Percentiles rank a stretch among this genome's conserved stretches.
phyloP scores from a whole-genome alignment of 2,329 filamentous ascomycete species.

The Davidsoniella virescens region DNA sequence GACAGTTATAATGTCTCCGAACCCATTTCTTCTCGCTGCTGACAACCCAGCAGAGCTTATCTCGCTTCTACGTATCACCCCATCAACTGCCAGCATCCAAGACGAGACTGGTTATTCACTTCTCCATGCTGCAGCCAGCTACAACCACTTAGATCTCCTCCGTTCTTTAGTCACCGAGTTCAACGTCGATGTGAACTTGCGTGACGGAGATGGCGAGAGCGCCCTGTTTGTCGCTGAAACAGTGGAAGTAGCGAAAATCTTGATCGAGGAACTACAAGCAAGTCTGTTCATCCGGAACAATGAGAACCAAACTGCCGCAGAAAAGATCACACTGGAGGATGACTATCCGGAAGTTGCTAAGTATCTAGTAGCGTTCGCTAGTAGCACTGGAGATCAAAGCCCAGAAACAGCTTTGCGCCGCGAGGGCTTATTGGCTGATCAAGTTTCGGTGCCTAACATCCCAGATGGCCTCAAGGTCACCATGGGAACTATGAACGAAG shows the following conservation, averaged over 20 bases:
- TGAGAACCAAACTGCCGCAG: slow-evolving; percentile 63
- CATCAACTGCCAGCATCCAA: slow-evolving; percentile 60
- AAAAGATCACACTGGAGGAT: slow-evolving; percentile 64
- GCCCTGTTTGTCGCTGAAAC: slow-evolving; percentile 88
- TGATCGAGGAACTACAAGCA: slow-evolving; percentile 70
- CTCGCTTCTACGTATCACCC: slow-evolving; percentile 55
- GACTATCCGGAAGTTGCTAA: slow-evolving; percentile 61
- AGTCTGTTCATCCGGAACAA: slow-evolving; percentile 49
- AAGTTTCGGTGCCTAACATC: slow-evolving; percentile 16
- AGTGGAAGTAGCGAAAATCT: slow-evolving; percentile 55
- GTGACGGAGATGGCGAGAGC: slow-evolving; percentile 84
- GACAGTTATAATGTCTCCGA: slow-evolving; percentile 30
- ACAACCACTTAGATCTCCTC: slow-evolving; percentile 71
- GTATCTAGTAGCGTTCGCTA: slow-evolving; percentile 38
- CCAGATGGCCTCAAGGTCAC: slow-evolving; percentile 66
- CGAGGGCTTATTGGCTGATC: slow-evolving; percentile 18
- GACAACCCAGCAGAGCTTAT: slow-evolving; percentile 64
- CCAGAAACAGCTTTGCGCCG: slow-evolving; percentile 15
- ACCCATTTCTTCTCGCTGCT: slow-evolving; percentile 61
- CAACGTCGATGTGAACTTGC: slow-evolving; percentile 61
- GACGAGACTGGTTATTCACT: slow-evolving; percentile 91
- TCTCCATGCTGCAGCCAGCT: slow-evolving; percentile 82
- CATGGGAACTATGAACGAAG: slow-evolving; percentile 55
- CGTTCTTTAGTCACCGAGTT: slow-evolving; percentile 61
- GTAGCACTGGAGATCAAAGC: slow-evolving; percentile 10